These are phyloP conservation scores for Penicillium arizonense DNA, from an alignment of 495 filamentous ascomycete species.

Conservation along the genomic window DNA sequence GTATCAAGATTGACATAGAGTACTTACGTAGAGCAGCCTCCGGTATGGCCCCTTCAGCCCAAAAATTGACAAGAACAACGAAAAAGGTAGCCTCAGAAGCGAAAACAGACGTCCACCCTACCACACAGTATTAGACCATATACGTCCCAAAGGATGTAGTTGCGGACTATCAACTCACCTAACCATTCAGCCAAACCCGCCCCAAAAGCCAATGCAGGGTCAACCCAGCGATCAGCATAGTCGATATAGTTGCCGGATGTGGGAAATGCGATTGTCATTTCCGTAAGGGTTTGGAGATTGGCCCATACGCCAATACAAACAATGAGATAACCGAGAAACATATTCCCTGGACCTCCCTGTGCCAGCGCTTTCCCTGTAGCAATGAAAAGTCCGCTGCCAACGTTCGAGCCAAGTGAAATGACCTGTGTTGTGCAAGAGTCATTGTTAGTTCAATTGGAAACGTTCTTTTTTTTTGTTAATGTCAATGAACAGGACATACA, in stretches of 20 bases:
- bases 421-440: slow-evolving; percentile 10
- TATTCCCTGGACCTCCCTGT: slow-evolving; percentile 24
- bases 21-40: slow-evolving; percentile 15
- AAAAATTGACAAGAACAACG: slow-evolving; percentile 26
- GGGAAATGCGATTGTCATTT: slow-evolving; percentile 33
- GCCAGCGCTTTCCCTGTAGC: slow-evolving; percentile 24
- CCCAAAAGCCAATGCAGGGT: slow-evolving; percentile 31
- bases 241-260: slow-evolving; percentile 32
- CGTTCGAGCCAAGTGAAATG: slow-evolving; percentile 27
- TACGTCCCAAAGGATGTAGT: no score
- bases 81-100: slow-evolving; percentile 28
- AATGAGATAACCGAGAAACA: slow-evolving; percentile 24
- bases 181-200: slow-evolving; percentile 30
- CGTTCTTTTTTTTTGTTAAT: neutral
- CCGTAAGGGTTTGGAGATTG: slow-evolving; percentile 25
- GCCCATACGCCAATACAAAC: slow-evolving; percentile 30
- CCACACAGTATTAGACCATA: neutral
- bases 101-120: slow-evolving; percentile 30
- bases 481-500: neutral
- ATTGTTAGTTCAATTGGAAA: no score
- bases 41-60: slow-evolving; percentile 22
- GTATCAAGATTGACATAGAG: no score
- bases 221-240: slow-evolving; percentile 32
- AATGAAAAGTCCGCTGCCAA: slow-evolving; percentile 32
- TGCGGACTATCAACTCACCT: neutral